Evolutionary conservation across 2,329 filamentous ascomycete species (phyloP).

Genomic region (Monilinia fructigena): DNA sequence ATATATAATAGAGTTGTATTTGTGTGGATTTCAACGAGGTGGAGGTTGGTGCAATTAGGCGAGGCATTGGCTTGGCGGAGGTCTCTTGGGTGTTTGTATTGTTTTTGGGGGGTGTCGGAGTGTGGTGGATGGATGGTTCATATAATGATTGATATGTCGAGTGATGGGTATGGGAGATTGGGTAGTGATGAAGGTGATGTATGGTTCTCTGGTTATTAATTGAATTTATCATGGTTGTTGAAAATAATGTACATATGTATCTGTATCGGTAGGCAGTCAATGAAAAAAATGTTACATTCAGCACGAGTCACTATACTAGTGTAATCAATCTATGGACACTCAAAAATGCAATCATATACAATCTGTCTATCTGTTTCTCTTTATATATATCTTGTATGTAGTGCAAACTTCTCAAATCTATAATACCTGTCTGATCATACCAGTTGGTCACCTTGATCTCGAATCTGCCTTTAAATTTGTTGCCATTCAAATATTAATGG

Average conservation of each 20-base stretch:
- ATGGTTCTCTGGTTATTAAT: background rate
- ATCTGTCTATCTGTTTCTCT: background rate
- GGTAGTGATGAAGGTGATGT: background rate
- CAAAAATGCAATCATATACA: background rate
- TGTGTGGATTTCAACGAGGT: background rate
- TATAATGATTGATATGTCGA: no score
- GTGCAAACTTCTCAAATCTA: background rate
- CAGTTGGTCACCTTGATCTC: background rate
- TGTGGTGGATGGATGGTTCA: no score
- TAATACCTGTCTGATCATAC: background rate
- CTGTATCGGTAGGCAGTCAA: background rate
- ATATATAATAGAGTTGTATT: background rate
- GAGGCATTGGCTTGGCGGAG: no score
- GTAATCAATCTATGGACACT: background rate
- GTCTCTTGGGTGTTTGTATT: no score
- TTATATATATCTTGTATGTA: background rate
- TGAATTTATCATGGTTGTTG: background rate
- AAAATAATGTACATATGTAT: background rate
- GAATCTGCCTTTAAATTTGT: background rate
- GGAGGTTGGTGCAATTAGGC: no score
- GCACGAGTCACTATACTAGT: no score
- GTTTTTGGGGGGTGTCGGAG: no score
- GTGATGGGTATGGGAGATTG: background rate
- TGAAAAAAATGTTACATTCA: background rate
- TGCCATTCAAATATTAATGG: constrained; percentile 8